Conservation (phyloP, 805 yeast species). For the Hanseniaspora osmophila region DNA sequence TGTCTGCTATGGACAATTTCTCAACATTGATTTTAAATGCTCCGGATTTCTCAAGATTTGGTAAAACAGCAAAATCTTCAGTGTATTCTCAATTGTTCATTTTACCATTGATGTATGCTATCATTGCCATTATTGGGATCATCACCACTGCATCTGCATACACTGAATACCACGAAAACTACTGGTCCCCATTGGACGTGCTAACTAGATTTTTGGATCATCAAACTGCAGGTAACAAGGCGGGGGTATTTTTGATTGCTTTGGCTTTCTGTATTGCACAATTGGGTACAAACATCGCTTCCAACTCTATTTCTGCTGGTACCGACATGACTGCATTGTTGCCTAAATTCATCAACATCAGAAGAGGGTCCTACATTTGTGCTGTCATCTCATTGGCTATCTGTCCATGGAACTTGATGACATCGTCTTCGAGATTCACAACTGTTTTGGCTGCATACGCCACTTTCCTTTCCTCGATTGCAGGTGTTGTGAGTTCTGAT, state of each 20-base stretch:
- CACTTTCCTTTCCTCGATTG: slow-evolving; percentile 69
- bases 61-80: slow-evolving; percentile 39
- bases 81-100: slow-evolving; percentile 47
- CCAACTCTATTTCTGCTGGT: slow-evolving; percentile 58
- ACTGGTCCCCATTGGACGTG: slow-evolving; percentile 79
- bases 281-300: slow-evolving; percentile 63
- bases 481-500: slow-evolving; percentile 61
- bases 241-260: slow-evolving; percentile 66
- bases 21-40: slow-evolving; percentile 82
- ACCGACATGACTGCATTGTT: slow-evolving; percentile 56
- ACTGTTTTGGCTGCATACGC: slow-evolving; percentile 71
- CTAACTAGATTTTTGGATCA: slow-evolving; percentile 46
- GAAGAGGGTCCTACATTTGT: slow-evolving; percentile 72
- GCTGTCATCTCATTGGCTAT: slow-evolving; percentile 56
- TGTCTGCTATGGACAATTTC: slow-evolving; percentile 75
- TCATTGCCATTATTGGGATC: slow-evolving; percentile 76
- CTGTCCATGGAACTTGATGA: slow-evolving; percentile 73
- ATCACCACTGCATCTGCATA: slow-evolving; percentile 70
- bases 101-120: slow-evolving; percentile 63
- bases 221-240: slow-evolving; percentile 46
- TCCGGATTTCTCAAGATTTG: slow-evolving; percentile 80
- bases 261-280: slow-evolving; percentile 63
- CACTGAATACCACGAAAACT: slow-evolving; percentile 48
- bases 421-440: slow-evolving; percentile 59
- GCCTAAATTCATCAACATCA: slow-evolving; percentile 52